Conservation (phyloP, 352 stramenopile genomes). For the Globisporangium spinosum region DNA sequence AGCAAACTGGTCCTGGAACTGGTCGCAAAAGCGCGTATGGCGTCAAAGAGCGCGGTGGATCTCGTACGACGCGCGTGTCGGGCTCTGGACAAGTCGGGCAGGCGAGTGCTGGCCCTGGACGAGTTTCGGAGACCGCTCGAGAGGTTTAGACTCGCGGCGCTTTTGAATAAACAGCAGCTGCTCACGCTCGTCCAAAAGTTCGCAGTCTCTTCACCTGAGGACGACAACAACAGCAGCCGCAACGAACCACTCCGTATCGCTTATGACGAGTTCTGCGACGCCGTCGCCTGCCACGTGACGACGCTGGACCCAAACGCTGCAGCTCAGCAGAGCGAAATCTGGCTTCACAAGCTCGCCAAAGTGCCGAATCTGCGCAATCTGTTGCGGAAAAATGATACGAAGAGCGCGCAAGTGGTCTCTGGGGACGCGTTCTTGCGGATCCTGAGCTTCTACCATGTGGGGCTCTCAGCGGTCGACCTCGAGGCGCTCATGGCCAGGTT, state of each 20-base stretch:
- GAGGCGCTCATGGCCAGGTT: constrained; percentile 29
- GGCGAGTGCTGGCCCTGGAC: constrained; percentile 20
- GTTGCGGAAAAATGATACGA: constrained; percentile 13
- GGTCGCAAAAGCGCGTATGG: constrained; percentile 24
- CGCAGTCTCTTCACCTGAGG: not conserved
- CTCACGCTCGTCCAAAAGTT: constrained; percentile 62
- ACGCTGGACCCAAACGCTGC: constrained; percentile 1
- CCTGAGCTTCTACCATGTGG: constrained; percentile 24
- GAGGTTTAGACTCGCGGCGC: constrained; percentile 10
- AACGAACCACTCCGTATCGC: constrained; percentile 17
- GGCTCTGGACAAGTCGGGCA: constrained; percentile 19
- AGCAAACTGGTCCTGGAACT: constrained; percentile 29
- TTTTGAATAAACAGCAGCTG: constrained; percentile 58
- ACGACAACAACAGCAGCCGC: constrained; percentile 7
- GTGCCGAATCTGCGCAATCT: constrained; percentile 23
- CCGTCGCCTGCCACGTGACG: constrained; percentile 17
- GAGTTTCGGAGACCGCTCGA: constrained; percentile 30
- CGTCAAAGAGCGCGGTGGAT: constrained; percentile 15
- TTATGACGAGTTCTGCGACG: constrained; percentile 69
- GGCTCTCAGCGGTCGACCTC: constrained; percentile 29
- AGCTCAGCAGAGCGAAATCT: not conserved
- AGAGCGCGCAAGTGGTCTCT: constrained; percentile 10
- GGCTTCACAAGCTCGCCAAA: constrained; percentile 32
- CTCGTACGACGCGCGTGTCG: constrained; percentile 41
- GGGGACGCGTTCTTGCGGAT: constrained; percentile 29